A percentile compares a stretch with the other conserved stretches of the same genome.
Conservation (phyloP, 2,329 filamentous ascomycete genomes). For the Diaporthe nobilis region DNA sequence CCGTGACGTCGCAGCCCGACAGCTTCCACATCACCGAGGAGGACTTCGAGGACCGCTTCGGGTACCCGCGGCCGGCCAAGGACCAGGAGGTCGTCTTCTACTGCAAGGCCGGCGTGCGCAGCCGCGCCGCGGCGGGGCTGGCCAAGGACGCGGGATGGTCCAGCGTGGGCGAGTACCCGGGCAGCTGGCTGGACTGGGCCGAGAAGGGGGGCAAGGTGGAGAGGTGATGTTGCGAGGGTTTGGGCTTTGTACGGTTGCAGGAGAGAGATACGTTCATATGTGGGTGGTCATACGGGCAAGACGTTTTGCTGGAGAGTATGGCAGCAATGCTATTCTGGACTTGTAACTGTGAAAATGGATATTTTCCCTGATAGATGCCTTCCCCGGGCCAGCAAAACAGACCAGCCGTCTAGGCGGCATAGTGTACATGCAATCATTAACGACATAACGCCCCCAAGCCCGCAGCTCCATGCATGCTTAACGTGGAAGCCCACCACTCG, state of each 20-base stretch:
- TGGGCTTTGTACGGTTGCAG: neutral
- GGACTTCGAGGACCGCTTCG: constrained; percentile 88
- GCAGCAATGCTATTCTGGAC: constrained; percentile 8
- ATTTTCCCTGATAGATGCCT: constrained; percentile 17
- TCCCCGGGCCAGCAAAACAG: constrained; percentile 4
- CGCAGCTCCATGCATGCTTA: neutral
- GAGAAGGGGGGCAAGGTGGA: constrained; percentile 76
- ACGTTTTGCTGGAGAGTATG: neutral
- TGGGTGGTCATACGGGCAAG: neutral
- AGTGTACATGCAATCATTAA: constrained; percentile 37
- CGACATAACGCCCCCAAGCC: constrained; percentile 28
- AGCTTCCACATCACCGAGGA: constrained; percentile 81
- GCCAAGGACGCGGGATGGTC: constrained; percentile 83
- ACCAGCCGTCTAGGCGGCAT: constrained; percentile 18
- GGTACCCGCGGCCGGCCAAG: constrained; percentile 76
- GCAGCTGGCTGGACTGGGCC: constrained; percentile 88
- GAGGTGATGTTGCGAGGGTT: constrained; percentile 43
- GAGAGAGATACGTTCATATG: neutral
- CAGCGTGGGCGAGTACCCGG: constrained; percentile 79
- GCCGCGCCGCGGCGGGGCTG: constrained; percentile 80
- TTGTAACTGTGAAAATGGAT: constrained; percentile 9
- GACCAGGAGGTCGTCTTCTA: constrained; percentile 83
- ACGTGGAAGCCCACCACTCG: neutral
- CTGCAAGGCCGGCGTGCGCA: constrained; percentile 92
- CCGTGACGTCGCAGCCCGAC: constrained; percentile 82